Base-by-base conservation (phyloP, 805 yeast genomes). In the Starmerella powellii region DNA sequence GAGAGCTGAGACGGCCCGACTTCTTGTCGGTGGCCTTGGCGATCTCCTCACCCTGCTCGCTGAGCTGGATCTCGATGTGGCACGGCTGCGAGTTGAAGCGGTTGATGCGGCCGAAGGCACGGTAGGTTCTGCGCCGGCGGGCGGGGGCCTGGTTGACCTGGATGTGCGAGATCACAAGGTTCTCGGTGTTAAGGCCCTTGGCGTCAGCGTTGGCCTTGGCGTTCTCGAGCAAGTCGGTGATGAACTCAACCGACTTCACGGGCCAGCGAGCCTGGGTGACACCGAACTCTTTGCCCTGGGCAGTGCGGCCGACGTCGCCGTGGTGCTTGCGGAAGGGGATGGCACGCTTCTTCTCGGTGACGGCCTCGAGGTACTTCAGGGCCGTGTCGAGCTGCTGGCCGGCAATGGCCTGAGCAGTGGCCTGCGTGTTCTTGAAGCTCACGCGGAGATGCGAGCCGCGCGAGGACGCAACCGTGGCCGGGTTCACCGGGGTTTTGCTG, bases 211-310 rank as follows among this genome's bases (percentile, higher is more conserved):
- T 91, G 63, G 98, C 80, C 70, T 86, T 87, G 66, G 98, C 98
- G 72, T 91, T 91, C 72, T 80, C 79, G 72, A 91, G 78, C 68
- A 91, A 79, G 68, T 85, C 95, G 68, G 81, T 79, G 65, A 91
- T 73, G 72, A 82, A 86, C 73, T 85, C 83, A 70, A 91, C 96
- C 55, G 95, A 83, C 81, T 91, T 91, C 56, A 78, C 94, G 66
- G 98, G 98, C 98, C 98, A 91, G 85, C 98, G 87, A 62, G 98
- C 98, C 75, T 82, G 87, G 79, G 95, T 85, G 67, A 87, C 95
- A 73, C 97, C 97, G 65, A 88, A 91, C 77, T 91, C 98, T 76
- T 91, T 88, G 75, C 95, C 98, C 76, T 91, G 98, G 61, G 93
- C 95, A 63, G 98, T 86, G 76, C 98, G 83, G 71, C 98, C 98